These are phyloP conservation scores for Prototheca cutis DNA, from an alignment of 163 green algal species.

Conservation along the genomic window DNA sequence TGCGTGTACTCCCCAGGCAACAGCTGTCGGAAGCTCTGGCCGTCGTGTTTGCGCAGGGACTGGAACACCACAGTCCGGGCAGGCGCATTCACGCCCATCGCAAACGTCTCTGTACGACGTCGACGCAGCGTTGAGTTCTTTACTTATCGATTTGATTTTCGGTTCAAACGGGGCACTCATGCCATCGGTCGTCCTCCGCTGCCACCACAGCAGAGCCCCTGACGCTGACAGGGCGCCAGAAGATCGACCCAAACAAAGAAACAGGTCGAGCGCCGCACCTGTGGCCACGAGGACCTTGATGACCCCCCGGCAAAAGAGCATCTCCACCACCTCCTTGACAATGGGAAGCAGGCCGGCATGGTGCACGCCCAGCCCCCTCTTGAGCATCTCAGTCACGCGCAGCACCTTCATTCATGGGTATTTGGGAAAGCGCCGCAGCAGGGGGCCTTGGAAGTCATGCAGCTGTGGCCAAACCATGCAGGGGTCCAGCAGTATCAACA, in stretches of 20 bases:
- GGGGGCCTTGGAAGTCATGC: too few species aligned
- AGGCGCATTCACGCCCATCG: constrained; percentile 96
- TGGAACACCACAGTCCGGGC: constrained; percentile 87
- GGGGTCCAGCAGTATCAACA: too few species aligned
- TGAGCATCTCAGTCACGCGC: constrained; percentile 73
- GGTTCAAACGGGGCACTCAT: too few species aligned
- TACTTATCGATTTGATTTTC: too few species aligned
- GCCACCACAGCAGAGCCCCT: background rate
- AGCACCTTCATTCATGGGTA: too few species aligned
- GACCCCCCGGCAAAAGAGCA: constrained; percentile 93
- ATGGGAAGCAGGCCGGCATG: constrained; percentile 93
- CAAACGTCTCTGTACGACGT: constrained; percentile 86
- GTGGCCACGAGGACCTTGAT: constrained; percentile 51
- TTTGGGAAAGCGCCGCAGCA: too few species aligned
- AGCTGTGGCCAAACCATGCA: too few species aligned
- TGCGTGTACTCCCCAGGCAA: constrained; percentile 70
- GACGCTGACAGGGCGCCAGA: too few species aligned
- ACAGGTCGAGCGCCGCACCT: background rate
- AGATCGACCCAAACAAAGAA: background rate
- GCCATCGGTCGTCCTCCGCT: too few species aligned
- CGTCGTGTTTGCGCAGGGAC: constrained; percentile 83
- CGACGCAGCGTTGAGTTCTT: too few species aligned
- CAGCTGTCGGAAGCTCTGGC: constrained; percentile 64
- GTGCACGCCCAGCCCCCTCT: constrained; percentile 81
- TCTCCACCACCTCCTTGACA: constrained; percentile 97